phyloP scores from a whole-genome alignment of 2,329 filamentous ascomycete genomes.

The Beauveria asiatica region DNA sequence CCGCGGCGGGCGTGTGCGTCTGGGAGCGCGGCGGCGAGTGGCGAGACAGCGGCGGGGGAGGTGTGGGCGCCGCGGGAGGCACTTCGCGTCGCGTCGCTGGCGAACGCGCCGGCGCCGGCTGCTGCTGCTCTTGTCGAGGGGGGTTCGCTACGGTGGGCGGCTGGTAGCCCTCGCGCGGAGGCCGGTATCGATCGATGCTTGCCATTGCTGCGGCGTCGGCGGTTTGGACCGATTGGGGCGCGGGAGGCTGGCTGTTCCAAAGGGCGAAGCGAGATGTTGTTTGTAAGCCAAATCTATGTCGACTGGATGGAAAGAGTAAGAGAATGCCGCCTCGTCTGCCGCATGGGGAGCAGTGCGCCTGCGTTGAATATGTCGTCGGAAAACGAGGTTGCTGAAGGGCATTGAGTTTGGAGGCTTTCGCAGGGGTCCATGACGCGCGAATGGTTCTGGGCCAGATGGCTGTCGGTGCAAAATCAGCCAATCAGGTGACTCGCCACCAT shows the following conservation, averaged over 20 bases:
- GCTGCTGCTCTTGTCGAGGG: slow-evolving; percentile 19
- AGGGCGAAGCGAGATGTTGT: too few relatives aligned
- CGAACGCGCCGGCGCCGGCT: slow-evolving; percentile 19
- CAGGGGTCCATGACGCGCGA: slow-evolving; percentile 7
- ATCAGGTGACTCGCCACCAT: slow-evolving; percentile 7
- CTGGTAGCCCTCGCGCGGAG: slow-evolving; percentile 48
- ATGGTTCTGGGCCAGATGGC: not conserved
- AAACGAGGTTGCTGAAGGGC: not conserved
- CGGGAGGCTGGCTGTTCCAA: not conserved
- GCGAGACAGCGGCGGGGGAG: slow-evolving; percentile 46
- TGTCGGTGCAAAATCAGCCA: slow-evolving; percentile 3
- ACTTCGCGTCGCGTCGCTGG: slow-evolving; percentile 47
- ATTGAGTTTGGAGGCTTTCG: slow-evolving; percentile 4
- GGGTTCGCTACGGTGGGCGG: slow-evolving; percentile 31
- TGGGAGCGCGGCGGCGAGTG: slow-evolving; percentile 46
- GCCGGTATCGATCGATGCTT: slow-evolving; percentile 51
- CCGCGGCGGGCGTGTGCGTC: slow-evolving; percentile 31
- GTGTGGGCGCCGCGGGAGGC: slow-evolving; percentile 53
- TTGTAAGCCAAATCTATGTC: not conserved
- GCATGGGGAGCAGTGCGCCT: not conserved
- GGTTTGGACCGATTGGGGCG: not conserved
- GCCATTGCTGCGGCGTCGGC: slow-evolving; percentile 35
- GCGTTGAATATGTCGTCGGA: not conserved
- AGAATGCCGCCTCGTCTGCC: not conserved
- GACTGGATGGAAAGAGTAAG: not conserved